These are phyloP conservation scores for Phyllosticta paracitricarpa DNA, from an alignment of 2,329 filamentous ascomycete genomes.

Conservation along the genomic window DNA sequence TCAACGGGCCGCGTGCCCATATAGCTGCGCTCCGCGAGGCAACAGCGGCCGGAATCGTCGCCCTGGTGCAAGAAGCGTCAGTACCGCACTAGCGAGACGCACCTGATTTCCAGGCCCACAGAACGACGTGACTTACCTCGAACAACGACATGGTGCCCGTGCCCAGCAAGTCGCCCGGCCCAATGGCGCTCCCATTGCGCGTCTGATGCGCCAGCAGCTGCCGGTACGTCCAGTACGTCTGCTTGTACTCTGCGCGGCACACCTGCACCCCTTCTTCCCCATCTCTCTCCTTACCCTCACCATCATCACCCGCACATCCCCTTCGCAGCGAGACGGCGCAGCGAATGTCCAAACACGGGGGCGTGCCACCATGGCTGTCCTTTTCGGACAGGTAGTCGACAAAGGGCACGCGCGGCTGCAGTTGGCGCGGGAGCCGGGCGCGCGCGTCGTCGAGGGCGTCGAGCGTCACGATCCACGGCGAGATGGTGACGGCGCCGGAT, in stretches of 20 bases:
- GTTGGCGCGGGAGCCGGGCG: conserved; percentile 16
- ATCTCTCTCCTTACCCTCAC: conserved; percentile 15
- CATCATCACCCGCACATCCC: conserved; percentile 16
- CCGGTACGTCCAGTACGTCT: conserved; percentile 36
- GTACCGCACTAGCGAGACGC: too few species aligned
- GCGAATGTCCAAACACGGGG: not conserved
- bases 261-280: conserved; percentile 14
- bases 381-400: conserved; percentile 1
- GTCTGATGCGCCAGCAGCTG: conserved; percentile 37
- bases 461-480: conserved; percentile 51
- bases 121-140: not conserved
- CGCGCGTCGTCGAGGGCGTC: conserved; percentile 41
- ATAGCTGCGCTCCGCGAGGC: conserved; percentile 32
- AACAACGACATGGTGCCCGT: conserved; percentile 34
- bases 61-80: conserved; percentile 13
- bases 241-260: conserved; percentile 25
- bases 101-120: too few species aligned
- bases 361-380: not conserved
- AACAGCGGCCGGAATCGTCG: conserved; percentile 29
- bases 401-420: conserved; percentile 13
- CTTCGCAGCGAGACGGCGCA: conserved; percentile 15
- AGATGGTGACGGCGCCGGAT: conserved; percentile 49
- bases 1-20: conserved; percentile 24
- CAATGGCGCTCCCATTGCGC: conserved; percentile 30
- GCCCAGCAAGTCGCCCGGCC: conserved; percentile 34